A percentile compares a stretch with the other conserved stretches of the same genome.
These are phyloP conservation scores for Rhodotorula kratochvilovae DNA, from an alignment of 768 basidiomycete species.

Conservation along the genomic window DNA sequence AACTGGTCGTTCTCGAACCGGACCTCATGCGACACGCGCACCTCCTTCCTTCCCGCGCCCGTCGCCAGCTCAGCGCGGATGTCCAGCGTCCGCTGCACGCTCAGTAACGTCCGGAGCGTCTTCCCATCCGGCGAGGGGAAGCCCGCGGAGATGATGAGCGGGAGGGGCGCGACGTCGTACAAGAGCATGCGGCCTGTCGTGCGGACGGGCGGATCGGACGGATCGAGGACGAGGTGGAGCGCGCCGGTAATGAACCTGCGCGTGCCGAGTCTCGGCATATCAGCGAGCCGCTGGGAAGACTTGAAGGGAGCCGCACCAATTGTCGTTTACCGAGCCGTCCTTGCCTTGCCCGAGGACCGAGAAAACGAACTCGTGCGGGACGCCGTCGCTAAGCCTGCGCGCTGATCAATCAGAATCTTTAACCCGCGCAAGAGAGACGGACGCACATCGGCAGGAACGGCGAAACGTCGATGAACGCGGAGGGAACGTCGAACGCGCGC, in stretches of 20 bases:
- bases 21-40: neutral
- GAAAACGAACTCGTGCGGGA: neutral
- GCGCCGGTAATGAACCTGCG: slow-evolving; percentile 23
- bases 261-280: too few species aligned
- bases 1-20: neutral
- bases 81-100: neutral
- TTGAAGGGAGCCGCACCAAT: neutral
- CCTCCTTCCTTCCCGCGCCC: slow-evolving; percentile 1
- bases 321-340: neutral
- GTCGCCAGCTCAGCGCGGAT: neutral
- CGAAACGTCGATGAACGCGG: slow-evolving; percentile 8
- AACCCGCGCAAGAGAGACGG: fast-evolving
- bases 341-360: slow-evolving; percentile 9
- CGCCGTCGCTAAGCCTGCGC: neutral
- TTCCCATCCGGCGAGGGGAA: neutral
- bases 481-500: slow-evolving; percentile 19
- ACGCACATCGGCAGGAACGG: slow-evolving; percentile 3
- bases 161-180: neutral
- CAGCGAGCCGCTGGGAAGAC: too few species aligned
- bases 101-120: neutral
- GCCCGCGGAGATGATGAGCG: neutral
- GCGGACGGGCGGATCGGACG: neutral
- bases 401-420: neutral
- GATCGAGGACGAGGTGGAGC: slow-evolving; percentile 13
- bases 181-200: slow-evolving; percentile 1